phyloP scores from a whole-genome alignment of 1,284 basidiomycete species.

The Termitomyces sp. region DNA sequence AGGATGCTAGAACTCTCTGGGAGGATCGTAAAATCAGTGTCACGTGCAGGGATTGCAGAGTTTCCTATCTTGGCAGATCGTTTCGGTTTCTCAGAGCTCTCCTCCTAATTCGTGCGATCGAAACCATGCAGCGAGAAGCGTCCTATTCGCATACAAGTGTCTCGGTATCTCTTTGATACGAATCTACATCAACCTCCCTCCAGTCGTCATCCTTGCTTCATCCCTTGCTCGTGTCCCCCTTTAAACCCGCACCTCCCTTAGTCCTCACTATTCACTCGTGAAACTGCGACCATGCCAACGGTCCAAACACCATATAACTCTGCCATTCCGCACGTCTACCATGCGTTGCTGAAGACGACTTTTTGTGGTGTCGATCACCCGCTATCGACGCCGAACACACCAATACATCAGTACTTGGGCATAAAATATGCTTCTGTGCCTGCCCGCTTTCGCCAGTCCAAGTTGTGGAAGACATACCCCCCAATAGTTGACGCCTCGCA shows the following conservation, averaged over 20 bases:
- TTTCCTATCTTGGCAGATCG: slow-evolving; percentile 24
- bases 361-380: slow-evolving; percentile 61
- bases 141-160: slow-evolving; percentile 19
- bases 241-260: not conserved
- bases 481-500: slow-evolving; percentile 54
- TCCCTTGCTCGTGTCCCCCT: not conserved
- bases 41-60: slow-evolving; percentile 15
- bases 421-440: slow-evolving; percentile 73
- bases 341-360: slow-evolving; percentile 52
- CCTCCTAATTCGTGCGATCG: slow-evolving; percentile 28
- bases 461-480: slow-evolving; percentile 52
- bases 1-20: not conserved
- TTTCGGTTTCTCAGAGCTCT: slow-evolving; percentile 26
- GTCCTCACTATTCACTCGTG: slow-evolving; percentile 1
- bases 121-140: slow-evolving; percentile 21
- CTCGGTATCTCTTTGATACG: slow-evolving; percentile 15
- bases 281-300: slow-evolving; percentile 23
- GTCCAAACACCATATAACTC: slow-evolving; percentile 16
- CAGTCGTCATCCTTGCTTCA: not conserved
- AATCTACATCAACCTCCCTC: slow-evolving; percentile 4
- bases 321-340: slow-evolving; percentile 38
- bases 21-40: slow-evolving; percentile 5
- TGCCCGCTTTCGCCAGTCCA: slow-evolving; percentile 67
- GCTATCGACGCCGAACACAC: slow-evolving; percentile 47
- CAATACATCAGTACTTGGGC: slow-evolving; percentile 67